Conservation (phyloP, 176 grass and related monocot genomes). For the Saccharum officinarum region DNA sequence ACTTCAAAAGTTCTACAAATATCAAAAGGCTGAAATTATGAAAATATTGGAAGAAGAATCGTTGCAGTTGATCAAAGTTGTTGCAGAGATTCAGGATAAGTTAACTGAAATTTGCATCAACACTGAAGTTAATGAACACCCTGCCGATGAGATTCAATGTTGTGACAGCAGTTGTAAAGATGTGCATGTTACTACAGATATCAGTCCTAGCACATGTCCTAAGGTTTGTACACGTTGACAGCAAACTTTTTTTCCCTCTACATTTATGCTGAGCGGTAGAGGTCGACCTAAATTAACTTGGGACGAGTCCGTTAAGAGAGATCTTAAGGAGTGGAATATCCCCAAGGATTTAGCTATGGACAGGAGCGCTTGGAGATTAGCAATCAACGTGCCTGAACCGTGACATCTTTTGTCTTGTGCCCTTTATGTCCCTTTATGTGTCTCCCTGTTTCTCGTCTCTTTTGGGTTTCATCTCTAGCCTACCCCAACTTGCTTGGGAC, state of each 20-base stretch:
- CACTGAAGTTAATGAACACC: slow-evolving; percentile 31
- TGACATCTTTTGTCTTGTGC: no score
- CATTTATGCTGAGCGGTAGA: slow-evolving; percentile 30
- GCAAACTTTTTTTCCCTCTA: background rate
- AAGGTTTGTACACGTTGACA: slow-evolving; percentile 50
- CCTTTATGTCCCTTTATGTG: no score
- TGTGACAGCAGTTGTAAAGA: slow-evolving; percentile 72
- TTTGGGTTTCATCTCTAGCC: no score
- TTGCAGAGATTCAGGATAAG: slow-evolving; percentile 59
- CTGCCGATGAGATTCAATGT: slow-evolving; percentile 38
- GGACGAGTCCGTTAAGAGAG: no score
- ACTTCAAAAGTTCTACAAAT: slow-evolving; percentile 42
- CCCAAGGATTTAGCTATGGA: no score
- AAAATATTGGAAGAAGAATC: slow-evolving; percentile 81
- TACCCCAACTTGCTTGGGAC: no score
- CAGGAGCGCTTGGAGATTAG: no score
- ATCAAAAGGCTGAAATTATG: slow-evolving; percentile 67
- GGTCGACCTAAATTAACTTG: no score
- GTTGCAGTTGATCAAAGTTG: slow-evolving; percentile 46
- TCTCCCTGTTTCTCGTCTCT: no score
- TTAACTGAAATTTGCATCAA: slow-evolving; percentile 51
- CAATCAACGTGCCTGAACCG: no score
- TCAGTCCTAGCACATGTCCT: slow-evolving; percentile 25
- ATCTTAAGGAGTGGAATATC: no score
- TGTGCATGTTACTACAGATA: slow-evolving; percentile 72